phyloP scores from a whole-genome alignment of 371 early-diverging fungal genomes.

The Rhizopus sp. region DNA sequence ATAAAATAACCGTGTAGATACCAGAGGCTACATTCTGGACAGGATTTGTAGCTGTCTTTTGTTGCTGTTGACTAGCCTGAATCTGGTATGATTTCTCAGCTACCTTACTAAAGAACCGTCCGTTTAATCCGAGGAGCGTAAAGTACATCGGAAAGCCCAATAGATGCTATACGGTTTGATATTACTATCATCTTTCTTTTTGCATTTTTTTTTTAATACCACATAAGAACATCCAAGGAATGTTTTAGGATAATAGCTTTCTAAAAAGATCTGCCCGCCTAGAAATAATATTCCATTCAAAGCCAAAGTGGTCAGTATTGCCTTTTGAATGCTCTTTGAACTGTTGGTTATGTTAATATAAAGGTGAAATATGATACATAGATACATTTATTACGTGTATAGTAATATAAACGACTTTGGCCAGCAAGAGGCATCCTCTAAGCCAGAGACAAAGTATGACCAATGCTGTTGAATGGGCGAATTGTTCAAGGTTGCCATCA shows the following conservation, averaged over 20 bases:
- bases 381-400: slow-evolving; percentile 31
- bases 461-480: slow-evolving; percentile 31
- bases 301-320: slow-evolving; percentile 31
- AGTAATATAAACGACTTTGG: slow-evolving; percentile 39
- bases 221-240: slow-evolving; percentile 39
- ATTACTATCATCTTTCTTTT: background rate
- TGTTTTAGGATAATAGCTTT: slow-evolving; percentile 30
- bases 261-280: slow-evolving; percentile 35
- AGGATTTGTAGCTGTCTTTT: slow-evolving; percentile 5
- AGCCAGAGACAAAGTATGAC: slow-evolving; percentile 37
- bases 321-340: slow-evolving; percentile 37
- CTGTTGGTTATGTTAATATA: slow-evolving; percentile 7
- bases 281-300: slow-evolving; percentile 44
- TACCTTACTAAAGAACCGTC: slow-evolving; percentile 39
- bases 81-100: slow-evolving; percentile 43
- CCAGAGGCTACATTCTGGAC: slow-evolving; percentile 33
- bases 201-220: slow-evolving; percentile 29
- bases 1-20: slow-evolving; percentile 40
- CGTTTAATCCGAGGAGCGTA: slow-evolving; percentile 35
- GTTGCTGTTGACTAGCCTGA: slow-evolving; percentile 13
- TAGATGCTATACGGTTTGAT: slow-evolving; percentile 25
- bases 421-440: slow-evolving; percentile 45
- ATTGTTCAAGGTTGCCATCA: slow-evolving; percentile 26
- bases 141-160: slow-evolving; percentile 40
- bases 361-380: background rate